Evolutionary conservation across 371 early-diverging fungal genomes (phyloP), one percentile per base, ranked within the genome.

Genomic region (Lichtheimia corymbifera): DNA sequence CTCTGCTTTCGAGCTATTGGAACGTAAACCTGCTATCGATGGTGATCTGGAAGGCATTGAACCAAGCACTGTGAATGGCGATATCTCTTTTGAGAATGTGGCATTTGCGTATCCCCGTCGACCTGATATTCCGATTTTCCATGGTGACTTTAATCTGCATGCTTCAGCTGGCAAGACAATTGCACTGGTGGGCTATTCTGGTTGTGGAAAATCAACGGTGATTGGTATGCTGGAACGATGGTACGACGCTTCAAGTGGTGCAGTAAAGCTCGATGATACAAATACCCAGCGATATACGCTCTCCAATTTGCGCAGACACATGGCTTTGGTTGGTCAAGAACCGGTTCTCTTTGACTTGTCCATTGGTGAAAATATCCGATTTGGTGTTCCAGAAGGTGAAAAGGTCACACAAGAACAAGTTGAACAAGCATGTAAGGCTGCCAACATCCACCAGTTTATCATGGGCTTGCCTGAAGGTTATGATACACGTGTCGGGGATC

Each of bases 391-490:
- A 0, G 44, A 68, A 4, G 67, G n/a, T 11, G 11, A 76, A 2
- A 73, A 66, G 5, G 61, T 50, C 17, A 45, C 60, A 12, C 47
- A 58, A 27, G 67, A 62, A 61, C 73, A 72, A 30, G 77, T 91
- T 18, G 59, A 72, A 30, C 65, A 76, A 24, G 88, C 85, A 45
- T 83, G 90, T 71, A 82, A 77, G 44, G 63, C 81, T 49, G 87
- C 92, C 57, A 90, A 89, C 68, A 84, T 87, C 25, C 90, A 91
- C 67, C 78, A 84, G 50, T 93, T 94, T 60, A 88, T 95, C 60
- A 63, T 65, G 61, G 79, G 78, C 41, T 71, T 96, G 1, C 93
- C 94, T 5, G 68, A 88, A 12, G 83, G 84, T 3, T 91, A 90
- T 70, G 80, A 92, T 57, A 90, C 92, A 2, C 74, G 82, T 50